Evolutionary conservation across 2,329 filamentous ascomycete genomes (phyloP).

Genomic region (Colletotrichum falcatum): DNA sequence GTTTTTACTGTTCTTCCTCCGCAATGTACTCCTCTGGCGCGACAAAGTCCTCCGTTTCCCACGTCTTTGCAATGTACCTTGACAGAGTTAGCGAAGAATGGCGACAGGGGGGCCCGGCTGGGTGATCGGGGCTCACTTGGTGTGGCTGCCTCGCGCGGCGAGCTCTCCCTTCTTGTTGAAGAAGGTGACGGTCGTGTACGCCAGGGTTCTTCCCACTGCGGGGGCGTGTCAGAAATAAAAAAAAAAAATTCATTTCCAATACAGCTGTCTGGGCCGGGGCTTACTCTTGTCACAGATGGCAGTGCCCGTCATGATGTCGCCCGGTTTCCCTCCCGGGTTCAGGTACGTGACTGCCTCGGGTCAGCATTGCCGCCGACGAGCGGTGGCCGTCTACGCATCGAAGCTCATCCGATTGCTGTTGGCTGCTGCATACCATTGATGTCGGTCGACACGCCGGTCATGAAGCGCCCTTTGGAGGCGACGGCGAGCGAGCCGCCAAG

Average conservation of each 20-base stretch:
- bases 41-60: conserved; percentile 52
- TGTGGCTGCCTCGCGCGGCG: conserved; percentile 73
- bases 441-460: conserved; percentile 74
- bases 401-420: too few relatives aligned
- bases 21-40: conserved; percentile 50
- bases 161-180: conserved; percentile 69
- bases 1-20: conserved; percentile 46
- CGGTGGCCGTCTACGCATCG: not conserved
- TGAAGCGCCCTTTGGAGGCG: conserved; percentile 71
- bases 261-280: conserved; percentile 32
- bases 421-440: conserved; percentile 62
- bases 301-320: conserved; percentile 66
- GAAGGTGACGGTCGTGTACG: conserved; percentile 71
- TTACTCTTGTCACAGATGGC: conserved; percentile 73
- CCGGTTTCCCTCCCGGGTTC: conserved; percentile 67
- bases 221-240: not conserved
- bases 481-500: conserved; percentile 74
- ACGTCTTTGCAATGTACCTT: conserved; percentile 58
- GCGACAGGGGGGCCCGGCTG: not conserved
- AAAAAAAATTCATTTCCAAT: fast-evolving
- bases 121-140: conserved; percentile 62
- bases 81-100: not conserved
- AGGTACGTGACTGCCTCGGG: conserved; percentile 69
- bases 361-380: not conserved
- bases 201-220: conserved; percentile 72